These are phyloP conservation scores for Cochlearia excelsa DNA, from an alignment of 345 rosid species.

Conservation along the genomic window DNA sequence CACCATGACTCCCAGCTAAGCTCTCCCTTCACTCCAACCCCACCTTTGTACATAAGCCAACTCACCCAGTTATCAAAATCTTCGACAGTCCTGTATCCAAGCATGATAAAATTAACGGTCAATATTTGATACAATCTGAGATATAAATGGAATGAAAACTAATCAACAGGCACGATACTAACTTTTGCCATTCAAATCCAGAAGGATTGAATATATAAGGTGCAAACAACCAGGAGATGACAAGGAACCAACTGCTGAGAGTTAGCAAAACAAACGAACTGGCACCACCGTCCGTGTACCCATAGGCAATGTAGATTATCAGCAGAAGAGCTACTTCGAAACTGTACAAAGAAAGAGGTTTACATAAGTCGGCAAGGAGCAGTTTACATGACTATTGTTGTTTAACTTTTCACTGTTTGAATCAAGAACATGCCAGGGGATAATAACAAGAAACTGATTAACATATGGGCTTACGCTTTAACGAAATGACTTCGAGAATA, in stretches of 20 bases:
- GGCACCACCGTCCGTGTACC: constrained; percentile 72
- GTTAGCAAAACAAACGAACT: constrained; percentile 72
- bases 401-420: constrained; percentile 16
- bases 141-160: constrained; percentile 18
- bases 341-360: constrained; percentile 43
- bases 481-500: constrained; percentile 97
- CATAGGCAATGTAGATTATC: constrained; percentile 91
- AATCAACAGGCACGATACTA: constrained; percentile 33
- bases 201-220: constrained; percentile 99
- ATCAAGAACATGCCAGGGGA: constrained; percentile 22
- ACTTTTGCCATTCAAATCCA: constrained; percentile 99
- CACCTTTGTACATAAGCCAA: constrained; percentile 99
- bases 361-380: constrained; percentile 9
- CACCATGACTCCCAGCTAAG: constrained; percentile 99
- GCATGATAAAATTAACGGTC: constrained; percentile 5
- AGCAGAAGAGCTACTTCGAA: constrained; percentile 95
- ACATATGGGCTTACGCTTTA: constrained; percentile 70
- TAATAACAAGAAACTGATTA: constrained; percentile 15
- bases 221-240: constrained; percentile 96
- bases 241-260: constrained; percentile 96
- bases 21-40: constrained; percentile 97
- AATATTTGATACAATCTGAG: constrained; percentile 1
- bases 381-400: constrained; percentile 8
- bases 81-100: constrained; percentile 76
- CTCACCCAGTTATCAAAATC: constrained; percentile 96